Conservation (phyloP, 106 monocot species). For the Acorus calamus region DNA sequence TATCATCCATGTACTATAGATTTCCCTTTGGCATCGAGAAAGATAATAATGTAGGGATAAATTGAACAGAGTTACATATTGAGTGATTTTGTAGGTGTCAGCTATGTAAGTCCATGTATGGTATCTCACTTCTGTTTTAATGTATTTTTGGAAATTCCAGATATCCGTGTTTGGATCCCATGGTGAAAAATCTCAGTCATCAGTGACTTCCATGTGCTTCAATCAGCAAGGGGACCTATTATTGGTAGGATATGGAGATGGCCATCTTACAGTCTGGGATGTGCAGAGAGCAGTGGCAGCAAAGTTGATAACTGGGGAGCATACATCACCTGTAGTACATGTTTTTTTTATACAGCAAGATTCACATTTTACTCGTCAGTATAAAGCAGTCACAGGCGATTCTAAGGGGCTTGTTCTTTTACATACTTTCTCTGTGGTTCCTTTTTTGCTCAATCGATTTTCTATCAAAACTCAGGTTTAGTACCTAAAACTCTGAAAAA, state of each 20-base stretch:
- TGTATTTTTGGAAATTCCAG: constrained; percentile 32
- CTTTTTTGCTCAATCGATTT: constrained; percentile 59
- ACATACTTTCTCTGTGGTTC: constrained; percentile 71
- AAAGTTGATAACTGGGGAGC: constrained; percentile 73
- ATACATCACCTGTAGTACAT: constrained; percentile 74
- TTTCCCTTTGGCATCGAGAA: too few species aligned
- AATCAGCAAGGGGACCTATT: constrained; percentile 90
- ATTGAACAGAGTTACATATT: too few species aligned
- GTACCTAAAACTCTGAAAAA: background rate
- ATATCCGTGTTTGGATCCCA: constrained; percentile 58
- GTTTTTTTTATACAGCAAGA: constrained; percentile 75
- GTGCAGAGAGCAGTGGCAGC: constrained; percentile 54
- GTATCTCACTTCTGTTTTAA: background rate
- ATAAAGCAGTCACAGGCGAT: constrained; percentile 86
- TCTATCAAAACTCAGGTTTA: constrained; percentile 75
- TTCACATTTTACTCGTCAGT: constrained; percentile 59
- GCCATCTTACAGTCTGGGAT: constrained; percentile 89
- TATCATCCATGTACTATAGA: too few species aligned
- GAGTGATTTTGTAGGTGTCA: too few species aligned
- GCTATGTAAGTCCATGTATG: background rate
- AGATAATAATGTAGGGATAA: too few species aligned
- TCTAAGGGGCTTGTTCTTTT: constrained; percentile 76
- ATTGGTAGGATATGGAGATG: constrained; percentile 88
- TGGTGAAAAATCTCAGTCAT: constrained; percentile 54
- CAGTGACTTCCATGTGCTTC: constrained; percentile 96